Conservation (phyloP, 768 basidiomycete species). For the Cystofilobasidium macerans region DNA sequence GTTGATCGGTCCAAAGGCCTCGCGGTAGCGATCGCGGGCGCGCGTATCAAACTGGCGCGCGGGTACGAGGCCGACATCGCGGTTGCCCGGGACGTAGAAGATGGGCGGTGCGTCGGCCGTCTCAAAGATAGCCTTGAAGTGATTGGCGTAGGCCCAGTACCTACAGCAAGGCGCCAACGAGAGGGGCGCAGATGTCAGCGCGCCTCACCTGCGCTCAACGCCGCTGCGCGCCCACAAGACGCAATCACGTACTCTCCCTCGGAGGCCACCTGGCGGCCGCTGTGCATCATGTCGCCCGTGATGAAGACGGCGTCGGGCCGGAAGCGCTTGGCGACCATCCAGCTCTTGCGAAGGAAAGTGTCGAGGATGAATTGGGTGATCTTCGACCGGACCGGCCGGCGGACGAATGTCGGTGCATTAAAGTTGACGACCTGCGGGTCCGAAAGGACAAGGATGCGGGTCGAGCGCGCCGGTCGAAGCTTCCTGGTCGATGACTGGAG, state of each 20-base stretch:
- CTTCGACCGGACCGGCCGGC: constrained; percentile 48
- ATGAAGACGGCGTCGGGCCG: constrained; percentile 65
- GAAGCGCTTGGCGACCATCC: constrained; percentile 53
- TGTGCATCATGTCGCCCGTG: constrained; percentile 87
- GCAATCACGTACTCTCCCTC: constrained; percentile 53
- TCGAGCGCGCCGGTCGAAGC: constrained; percentile 28
- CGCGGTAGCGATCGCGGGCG: constrained; percentile 51
- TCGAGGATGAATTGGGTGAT: constrained; percentile 61
- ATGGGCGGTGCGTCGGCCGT: constrained; percentile 45
- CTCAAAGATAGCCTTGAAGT: constrained; percentile 63
- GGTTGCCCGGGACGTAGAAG: constrained; percentile 79
- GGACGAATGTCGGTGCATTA: constrained; percentile 55
- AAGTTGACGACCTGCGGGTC: constrained; percentile 79
- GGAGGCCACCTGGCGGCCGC: constrained; percentile 56
- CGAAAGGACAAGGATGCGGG: constrained; percentile 67
- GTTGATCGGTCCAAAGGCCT: constrained; percentile 67
- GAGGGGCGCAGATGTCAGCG: neutral
- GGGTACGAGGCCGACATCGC: constrained; percentile 60
- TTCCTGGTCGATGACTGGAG: neutral
- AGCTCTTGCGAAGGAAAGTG: constrained; percentile 72
- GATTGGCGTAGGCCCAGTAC: constrained; percentile 56
- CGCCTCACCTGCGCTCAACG: neutral
- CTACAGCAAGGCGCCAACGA: constrained; percentile 42
- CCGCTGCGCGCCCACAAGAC: neutral
- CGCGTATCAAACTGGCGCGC: constrained; percentile 44